Evolutionary conservation across 345 rosid species (phyloP).

Genomic region (Salix brachista): DNA sequence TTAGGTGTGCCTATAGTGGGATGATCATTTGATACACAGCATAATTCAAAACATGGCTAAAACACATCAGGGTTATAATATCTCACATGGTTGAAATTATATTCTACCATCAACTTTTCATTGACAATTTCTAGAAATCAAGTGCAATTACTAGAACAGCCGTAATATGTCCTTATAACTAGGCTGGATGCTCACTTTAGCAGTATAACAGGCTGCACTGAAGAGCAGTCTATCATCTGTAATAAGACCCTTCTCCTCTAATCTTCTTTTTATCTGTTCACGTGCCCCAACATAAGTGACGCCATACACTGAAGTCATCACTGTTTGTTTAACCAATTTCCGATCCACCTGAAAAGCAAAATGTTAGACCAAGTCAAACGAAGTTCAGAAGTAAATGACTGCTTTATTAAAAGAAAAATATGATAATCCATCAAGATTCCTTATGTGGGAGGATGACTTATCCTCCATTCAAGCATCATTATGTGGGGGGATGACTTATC

Average conservation of each 20-base stretch:
- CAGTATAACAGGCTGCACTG: slow-evolving; percentile 85
- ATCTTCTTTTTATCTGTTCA: slow-evolving; percentile 88
- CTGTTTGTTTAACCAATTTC: slow-evolving; percentile 92
- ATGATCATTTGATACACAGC: not conserved
- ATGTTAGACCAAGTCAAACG: slow-evolving; percentile 3
- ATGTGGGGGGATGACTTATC: not conserved
- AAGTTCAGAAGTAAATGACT: not conserved
- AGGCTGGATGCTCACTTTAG: slow-evolving; percentile 56
- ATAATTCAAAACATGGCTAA: not conserved
- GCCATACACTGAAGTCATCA: slow-evolving; percentile 99
- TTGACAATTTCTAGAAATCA: not conserved
- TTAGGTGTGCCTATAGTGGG: not conserved
- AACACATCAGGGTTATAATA: not conserved
- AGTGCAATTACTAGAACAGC: not conserved
- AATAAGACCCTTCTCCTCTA: slow-evolving; percentile 84
- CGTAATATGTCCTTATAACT: not conserved
- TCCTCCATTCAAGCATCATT: not conserved
- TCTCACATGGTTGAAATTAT: not conserved
- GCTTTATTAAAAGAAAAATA: not conserved
- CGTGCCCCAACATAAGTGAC: slow-evolving; percentile 97
- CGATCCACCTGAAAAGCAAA: slow-evolving; percentile 76
- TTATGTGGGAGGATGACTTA: too few species aligned
- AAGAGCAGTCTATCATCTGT: slow-evolving; percentile 74
- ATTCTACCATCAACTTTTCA: slow-evolving; percentile 1
- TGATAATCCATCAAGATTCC: not conserved